phyloP scores from a whole-genome alignment of 2,329 filamentous ascomycete genomes.

The Penicillium italicum region DNA sequence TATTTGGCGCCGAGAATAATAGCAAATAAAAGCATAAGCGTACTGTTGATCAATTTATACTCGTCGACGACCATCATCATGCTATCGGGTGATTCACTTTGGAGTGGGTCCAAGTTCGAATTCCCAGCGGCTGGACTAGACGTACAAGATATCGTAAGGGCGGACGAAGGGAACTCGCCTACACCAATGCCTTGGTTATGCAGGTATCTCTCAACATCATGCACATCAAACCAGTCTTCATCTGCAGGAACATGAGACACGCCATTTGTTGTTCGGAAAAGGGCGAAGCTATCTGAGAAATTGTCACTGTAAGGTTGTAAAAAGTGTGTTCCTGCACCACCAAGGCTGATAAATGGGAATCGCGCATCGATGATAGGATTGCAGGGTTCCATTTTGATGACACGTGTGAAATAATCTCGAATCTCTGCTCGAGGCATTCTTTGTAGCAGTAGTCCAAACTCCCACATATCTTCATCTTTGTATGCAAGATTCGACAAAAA shows the following conservation, averaged over 20 bases:
- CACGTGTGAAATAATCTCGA: slow-evolving; percentile 18
- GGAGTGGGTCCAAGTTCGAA: background rate
- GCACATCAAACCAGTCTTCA: slow-evolving; percentile 22
- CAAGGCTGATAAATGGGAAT: slow-evolving; percentile 17
- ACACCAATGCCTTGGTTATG: slow-evolving; percentile 3
- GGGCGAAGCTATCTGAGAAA: background rate
- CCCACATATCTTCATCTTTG: slow-evolving; percentile 10
- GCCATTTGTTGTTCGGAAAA: slow-evolving; percentile 11
- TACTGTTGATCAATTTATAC: slow-evolving; percentile 1
- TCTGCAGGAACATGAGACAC: slow-evolving; percentile 6
- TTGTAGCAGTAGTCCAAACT: slow-evolving; percentile 13
- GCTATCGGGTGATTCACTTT: background rate
- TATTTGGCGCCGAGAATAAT: background rate
- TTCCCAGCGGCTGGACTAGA: too few relatives aligned
- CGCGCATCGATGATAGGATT: slow-evolving; percentile 12
- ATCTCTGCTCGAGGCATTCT: slow-evolving; percentile 9
- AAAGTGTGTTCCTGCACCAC: slow-evolving; percentile 14
- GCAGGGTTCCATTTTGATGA: slow-evolving; percentile 10
- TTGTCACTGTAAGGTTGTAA: background rate
- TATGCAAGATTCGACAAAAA: slow-evolving; percentile 3
- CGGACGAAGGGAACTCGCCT: background rate
- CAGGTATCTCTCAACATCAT: slow-evolving; percentile 20
- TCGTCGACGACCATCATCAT: slow-evolving; percentile 1
- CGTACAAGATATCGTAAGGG: background rate
- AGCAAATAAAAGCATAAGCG: background rate